phyloP scores from a whole-genome alignment of 768 basidiomycete genomes.

The Lactarius indigo region DNA sequence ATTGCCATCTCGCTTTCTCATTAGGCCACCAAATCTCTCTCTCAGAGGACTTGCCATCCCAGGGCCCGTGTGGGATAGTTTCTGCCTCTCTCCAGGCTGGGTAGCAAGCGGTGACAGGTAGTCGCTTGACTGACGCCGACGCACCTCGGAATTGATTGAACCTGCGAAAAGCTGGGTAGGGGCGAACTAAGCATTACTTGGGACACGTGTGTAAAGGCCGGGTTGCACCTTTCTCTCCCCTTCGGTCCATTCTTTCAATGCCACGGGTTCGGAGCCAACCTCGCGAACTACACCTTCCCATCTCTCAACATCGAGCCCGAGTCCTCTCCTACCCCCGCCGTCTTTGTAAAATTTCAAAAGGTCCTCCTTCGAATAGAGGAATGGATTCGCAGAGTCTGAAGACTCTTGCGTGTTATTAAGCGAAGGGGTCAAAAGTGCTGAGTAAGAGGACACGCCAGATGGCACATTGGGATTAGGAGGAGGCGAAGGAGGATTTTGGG shows the following conservation, averaged over 20 bases:
- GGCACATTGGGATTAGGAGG: conserved; percentile 39
- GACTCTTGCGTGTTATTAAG: conserved; percentile 49
- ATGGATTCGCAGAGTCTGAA: conserved; percentile 68
- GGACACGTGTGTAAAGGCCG: conserved; percentile 20
- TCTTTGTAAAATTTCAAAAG: conserved; percentile 81
- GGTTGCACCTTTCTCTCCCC: conserved; percentile 78
- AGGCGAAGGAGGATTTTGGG: conserved; percentile 61
- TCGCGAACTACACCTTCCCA: conserved; percentile 90
- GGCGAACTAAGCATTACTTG: background rate
- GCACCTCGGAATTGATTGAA: conserved; percentile 81
- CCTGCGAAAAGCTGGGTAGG: conserved; percentile 69
- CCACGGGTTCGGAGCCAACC: conserved; percentile 64
- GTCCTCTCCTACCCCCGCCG: conserved; percentile 64
- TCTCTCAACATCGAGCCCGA: conserved; percentile 82
- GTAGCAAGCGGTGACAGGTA: conserved; percentile 58
- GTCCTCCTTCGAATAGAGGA: conserved; percentile 84
- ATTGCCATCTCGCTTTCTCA: conserved; percentile 66
- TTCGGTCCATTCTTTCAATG: conserved; percentile 75
- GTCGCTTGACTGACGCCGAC: conserved; percentile 80
- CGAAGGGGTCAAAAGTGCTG: conserved; percentile 59
- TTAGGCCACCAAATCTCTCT: conserved; percentile 59
- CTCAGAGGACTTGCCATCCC: conserved; percentile 53
- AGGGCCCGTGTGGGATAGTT: conserved; percentile 49
- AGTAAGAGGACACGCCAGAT: conserved; percentile 63
- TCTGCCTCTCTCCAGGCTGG: conserved; percentile 54